These are phyloP conservation scores for Pharus latifolius DNA, from an alignment of 176 grass and related monocot species.

Conservation along the genomic window DNA sequence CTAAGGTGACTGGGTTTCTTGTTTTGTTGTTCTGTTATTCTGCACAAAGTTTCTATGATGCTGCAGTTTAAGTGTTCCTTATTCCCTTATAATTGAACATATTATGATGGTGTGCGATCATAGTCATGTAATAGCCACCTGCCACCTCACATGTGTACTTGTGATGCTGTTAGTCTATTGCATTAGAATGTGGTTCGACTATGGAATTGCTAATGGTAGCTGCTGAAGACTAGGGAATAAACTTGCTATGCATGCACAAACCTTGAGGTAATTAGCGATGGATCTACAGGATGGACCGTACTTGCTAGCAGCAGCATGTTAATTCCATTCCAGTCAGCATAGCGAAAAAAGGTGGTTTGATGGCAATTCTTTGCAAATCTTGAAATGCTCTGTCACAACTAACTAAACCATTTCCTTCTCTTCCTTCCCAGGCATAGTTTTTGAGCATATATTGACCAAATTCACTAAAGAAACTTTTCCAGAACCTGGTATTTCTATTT, in stretches of 20 bases:
- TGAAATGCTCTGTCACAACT: too few species aligned
- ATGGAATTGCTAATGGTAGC: not conserved
- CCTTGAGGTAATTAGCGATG: not conserved
- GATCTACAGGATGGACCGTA: not conserved
- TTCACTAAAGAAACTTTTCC: not conserved
- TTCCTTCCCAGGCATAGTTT: too few species aligned
- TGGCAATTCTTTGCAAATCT: too few species aligned
- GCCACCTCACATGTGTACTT: not conserved
- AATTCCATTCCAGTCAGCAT: too few species aligned
- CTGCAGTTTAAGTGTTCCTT: not conserved
- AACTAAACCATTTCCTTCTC: too few species aligned
- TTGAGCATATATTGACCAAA: not conserved
- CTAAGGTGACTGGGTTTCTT: constrained; percentile 44
- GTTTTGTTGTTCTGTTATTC: not conserved
- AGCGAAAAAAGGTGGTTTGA: too few species aligned
- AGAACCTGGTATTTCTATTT: not conserved
- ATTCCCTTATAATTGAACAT: not conserved
- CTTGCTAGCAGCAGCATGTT: not conserved
- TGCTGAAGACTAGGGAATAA: not conserved
- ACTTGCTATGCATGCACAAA: not conserved
- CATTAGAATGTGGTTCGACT: not conserved
- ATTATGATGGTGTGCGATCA: not conserved
- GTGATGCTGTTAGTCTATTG: not conserved
- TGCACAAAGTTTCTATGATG: not conserved
- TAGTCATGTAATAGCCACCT: not conserved